A percentile compares a stretch with the other conserved stretches of the same genome.
Conservation (phyloP, 1,284 basidiomycete species). For the Ceratorhiza oryzae-sativae region DNA sequence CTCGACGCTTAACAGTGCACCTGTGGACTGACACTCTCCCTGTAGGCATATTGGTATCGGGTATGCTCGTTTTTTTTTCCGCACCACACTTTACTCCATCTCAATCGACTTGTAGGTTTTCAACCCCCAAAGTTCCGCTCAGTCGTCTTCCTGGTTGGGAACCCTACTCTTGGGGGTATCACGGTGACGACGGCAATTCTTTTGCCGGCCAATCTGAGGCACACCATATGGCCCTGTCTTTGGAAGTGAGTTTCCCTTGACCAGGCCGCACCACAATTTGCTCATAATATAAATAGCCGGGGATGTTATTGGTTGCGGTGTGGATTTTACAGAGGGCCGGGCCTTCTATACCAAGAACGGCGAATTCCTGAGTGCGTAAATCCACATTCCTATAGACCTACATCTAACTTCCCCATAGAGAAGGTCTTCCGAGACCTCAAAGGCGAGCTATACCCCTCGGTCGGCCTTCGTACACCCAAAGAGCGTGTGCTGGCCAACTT, state of each 20-base stretch:
- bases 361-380: constrained; percentile 67
- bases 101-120: constrained; percentile 52
- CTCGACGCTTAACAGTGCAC: neutral
- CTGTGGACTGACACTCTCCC: neutral
- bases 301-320: constrained; percentile 86
- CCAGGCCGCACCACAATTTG: neutral
- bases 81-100: neutral
- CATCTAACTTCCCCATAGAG: constrained; percentile 50
- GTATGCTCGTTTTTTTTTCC: constrained; percentile 46
- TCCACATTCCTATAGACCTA: neutral
- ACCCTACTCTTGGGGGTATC: constrained; percentile 88
- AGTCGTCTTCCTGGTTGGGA: constrained; percentile 90
- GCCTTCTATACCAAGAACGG: constrained; percentile 94
- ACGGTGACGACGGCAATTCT: constrained; percentile 87
- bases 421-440: constrained; percentile 71
- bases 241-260: constrained; percentile 61
- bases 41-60: constrained; percentile 82
- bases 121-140: constrained; percentile 62
- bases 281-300: constrained; percentile 60
- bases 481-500: constrained; percentile 85
- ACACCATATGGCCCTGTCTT: constrained; percentile 77
- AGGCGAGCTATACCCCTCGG: constrained; percentile 75
- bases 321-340: constrained; percentile 80
- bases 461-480: constrained; percentile 79
- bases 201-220: constrained; percentile 79